phyloP scores from a whole-genome alignment of 225 moss, liverwort and hornwort species.

The Pseudisothecium myosuroides region DNA sequence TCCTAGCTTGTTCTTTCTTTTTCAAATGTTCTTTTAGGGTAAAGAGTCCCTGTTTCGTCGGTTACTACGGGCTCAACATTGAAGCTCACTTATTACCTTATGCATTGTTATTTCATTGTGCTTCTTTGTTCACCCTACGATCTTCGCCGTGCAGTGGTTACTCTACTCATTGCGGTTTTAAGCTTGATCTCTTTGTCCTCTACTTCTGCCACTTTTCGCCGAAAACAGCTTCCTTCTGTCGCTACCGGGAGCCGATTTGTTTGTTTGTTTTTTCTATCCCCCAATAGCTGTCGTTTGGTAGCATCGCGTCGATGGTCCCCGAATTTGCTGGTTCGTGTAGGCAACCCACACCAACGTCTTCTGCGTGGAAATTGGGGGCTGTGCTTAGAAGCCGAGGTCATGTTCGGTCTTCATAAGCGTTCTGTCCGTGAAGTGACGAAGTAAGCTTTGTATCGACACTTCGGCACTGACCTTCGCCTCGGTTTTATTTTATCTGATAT shows the following conservation, averaged over 20 bases:
- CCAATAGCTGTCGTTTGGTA: background rate
- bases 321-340: background rate
- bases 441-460: background rate
- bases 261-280: background rate
- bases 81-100: background rate
- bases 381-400: background rate
- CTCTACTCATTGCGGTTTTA: background rate
- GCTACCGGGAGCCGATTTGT: background rate
- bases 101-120: background rate
- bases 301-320: background rate
- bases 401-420: background rate
- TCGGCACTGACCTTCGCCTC: background rate
- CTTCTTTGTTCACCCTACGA: background rate
- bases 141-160: background rate
- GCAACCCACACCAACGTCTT: background rate
- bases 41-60: background rate
- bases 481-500: background rate
- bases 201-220: background rate
- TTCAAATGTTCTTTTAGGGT: background rate
- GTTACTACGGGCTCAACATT: background rate
- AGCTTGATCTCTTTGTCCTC: background rate
- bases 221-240: background rate
- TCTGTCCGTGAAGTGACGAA: background rate
- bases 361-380: background rate
- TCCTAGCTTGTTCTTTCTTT: background rate